Evolutionary conservation across 2,329 filamentous ascomycete genomes (phyloP).

Genomic region (Grosmannia clavigera): DNA sequence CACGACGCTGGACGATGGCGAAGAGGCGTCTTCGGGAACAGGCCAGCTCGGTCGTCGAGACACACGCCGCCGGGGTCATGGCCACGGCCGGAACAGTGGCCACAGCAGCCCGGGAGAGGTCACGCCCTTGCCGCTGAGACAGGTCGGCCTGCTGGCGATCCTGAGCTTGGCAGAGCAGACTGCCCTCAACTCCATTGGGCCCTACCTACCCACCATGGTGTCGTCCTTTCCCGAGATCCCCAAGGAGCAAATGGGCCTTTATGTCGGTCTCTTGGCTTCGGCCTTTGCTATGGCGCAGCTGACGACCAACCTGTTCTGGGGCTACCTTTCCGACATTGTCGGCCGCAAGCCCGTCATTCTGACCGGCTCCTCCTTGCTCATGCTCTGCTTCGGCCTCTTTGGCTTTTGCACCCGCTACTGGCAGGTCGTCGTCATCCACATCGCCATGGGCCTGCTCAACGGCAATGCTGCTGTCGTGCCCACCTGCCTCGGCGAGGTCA

Average conservation of each 20-base stretch:
- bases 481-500: conserved; percentile 88
- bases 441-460: conserved; percentile 84
- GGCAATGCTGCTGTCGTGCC: conserved; percentile 92
- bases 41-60: neutral
- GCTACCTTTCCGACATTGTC: conserved; percentile 66
- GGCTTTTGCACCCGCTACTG: conserved; percentile 73
- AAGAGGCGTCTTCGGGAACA: conserved; percentile 9
- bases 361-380: conserved; percentile 70
- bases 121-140: conserved; percentile 68
- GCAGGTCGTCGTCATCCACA: conserved; percentile 78
- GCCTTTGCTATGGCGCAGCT: conserved; percentile 89
- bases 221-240: conserved; percentile 72
- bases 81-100: conserved; percentile 7
- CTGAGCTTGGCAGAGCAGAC: conserved; percentile 92
- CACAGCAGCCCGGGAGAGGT: conserved; percentile 24
- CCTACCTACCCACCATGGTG: conserved; percentile 90
- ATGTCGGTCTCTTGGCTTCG: conserved; percentile 82
- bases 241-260: conserved; percentile 60
- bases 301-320: conserved; percentile 85
- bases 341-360: conserved; percentile 76
- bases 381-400: conserved; percentile 71
- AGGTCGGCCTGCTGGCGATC: conserved; percentile 74
- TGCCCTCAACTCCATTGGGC: conserved; percentile 88
- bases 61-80: neutral
- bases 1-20: conserved; percentile 13